Evolutionary conservation across 495 filamentous ascomycete genomes (phyloP).

Genomic region (Xylaria telfairii): DNA sequence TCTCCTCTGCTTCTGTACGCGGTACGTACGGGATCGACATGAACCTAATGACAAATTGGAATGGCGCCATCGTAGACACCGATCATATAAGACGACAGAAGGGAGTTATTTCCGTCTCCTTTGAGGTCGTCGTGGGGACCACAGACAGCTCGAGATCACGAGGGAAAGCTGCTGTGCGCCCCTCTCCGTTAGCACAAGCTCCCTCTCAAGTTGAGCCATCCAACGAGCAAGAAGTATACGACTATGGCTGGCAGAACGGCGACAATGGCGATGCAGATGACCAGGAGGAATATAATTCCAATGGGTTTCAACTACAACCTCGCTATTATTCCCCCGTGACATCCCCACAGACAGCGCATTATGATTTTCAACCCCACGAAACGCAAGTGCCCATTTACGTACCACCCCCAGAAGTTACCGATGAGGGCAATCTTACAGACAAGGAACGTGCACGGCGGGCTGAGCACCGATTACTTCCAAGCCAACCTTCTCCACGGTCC

Average conservation of each 20-base stretch:
- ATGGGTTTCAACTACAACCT: slow-evolving; percentile 31
- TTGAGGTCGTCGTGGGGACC: slow-evolving; percentile 89
- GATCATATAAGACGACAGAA: slow-evolving; percentile 85
- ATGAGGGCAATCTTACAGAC: slow-evolving; percentile 66
- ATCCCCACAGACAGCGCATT: slow-evolving; percentile 38
- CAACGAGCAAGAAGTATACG: slow-evolving; percentile 34
- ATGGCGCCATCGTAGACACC: slow-evolving; percentile 84
- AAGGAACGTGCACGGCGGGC: slow-evolving; percentile 72
- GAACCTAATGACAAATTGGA: slow-evolving; percentile 59
- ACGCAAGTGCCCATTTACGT: slow-evolving; percentile 47
- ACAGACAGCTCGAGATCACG: slow-evolving; percentile 72
- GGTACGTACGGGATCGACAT: slow-evolving; percentile 46
- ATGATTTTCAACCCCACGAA: slow-evolving; percentile 36
- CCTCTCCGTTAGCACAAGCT: slow-evolving; percentile 35
- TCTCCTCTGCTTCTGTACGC: slow-evolving; percentile 45
- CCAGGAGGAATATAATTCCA: slow-evolving; percentile 28
- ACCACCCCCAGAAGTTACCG: slow-evolving; percentile 58
- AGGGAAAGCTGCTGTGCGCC: slow-evolving; percentile 52
- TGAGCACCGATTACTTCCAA: slow-evolving; percentile 73
- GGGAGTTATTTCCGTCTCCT: slow-evolving; percentile 79
- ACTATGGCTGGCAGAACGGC: slow-evolving; percentile 42
- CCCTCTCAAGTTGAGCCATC: slow-evolving; percentile 26
- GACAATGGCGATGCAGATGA: slow-evolving; percentile 40
- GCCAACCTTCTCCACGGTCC: slow-evolving; percentile 60
- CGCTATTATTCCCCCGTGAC: slow-evolving; percentile 32